Percentiles rank a stretch among this genome's conserved stretches.
Conservation (phyloP, 2,329 filamentous ascomycete genomes). For the Fusarium nurragi region DNA sequence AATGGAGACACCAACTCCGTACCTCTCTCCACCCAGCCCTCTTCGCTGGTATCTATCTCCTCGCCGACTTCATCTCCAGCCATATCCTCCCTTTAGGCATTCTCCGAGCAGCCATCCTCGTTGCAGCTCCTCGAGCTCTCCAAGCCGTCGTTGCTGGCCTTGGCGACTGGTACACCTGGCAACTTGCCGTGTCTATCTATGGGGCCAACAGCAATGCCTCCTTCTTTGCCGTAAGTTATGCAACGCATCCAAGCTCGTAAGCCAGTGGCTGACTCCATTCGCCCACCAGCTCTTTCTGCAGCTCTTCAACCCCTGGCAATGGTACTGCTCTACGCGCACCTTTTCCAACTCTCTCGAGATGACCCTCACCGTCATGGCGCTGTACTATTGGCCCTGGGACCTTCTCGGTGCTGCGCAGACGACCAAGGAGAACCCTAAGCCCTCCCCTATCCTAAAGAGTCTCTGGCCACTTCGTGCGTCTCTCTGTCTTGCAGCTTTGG, state of each 20-base stretch:
- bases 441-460: constrained; percentile 40
- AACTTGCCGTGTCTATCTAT: constrained; percentile 77
- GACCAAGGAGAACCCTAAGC: constrained; percentile 53
- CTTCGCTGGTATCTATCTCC: constrained; percentile 79
- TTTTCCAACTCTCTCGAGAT: constrained; percentile 95
- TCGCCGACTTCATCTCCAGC: constrained; percentile 65
- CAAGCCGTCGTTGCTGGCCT: constrained; percentile 82
- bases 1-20: constrained; percentile 89
- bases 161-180: constrained; percentile 89
- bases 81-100: constrained; percentile 62
- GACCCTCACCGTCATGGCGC: constrained; percentile 81
- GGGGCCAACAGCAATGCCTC: constrained; percentile 70
- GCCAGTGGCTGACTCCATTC: not conserved
- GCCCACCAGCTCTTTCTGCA: constrained; percentile 49
- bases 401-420: constrained; percentile 60
- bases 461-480: constrained; percentile 60
- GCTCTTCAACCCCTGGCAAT: constrained; percentile 77
- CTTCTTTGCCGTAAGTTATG: constrained; percentile 71
- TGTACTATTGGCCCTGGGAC: constrained; percentile 89
- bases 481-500: constrained; percentile 79
- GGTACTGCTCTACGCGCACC: constrained; percentile 92
- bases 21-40: constrained; percentile 91
- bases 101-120: constrained; percentile 71
- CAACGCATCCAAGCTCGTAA: not conserved
- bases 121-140: constrained; percentile 76